Percentiles rank a stretch among this genome's conserved stretches.
phyloP scores from a whole-genome alignment of 805 yeast genomes.

The Sungouiozyma ichnusensis region DNA sequence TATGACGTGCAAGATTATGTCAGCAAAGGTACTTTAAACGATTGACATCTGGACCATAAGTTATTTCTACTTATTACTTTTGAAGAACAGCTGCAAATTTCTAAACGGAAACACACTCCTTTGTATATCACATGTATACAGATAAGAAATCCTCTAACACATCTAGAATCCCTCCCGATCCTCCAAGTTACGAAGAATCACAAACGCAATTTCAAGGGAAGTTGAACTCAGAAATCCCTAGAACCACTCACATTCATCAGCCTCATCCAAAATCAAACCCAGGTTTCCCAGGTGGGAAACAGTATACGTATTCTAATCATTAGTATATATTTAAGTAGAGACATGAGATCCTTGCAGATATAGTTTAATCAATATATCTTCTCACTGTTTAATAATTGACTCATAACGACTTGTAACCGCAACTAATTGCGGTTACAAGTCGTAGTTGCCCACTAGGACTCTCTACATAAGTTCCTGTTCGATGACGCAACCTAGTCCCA shows the following conservation, averaged over 20 bases:
- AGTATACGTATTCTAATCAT: conserved; percentile 2
- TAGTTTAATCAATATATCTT: too few relatives aligned
- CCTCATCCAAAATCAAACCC: conserved; percentile 4
- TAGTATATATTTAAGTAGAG: neutral
- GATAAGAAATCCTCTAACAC: too few relatives aligned
- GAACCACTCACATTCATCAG: neutral
- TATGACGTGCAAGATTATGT: too few relatives aligned
- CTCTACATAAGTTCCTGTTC: conserved; percentile 38
- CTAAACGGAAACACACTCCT: neutral
- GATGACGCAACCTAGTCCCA: conserved; percentile 77
- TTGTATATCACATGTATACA: too few relatives aligned
- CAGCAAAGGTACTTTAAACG: too few relatives aligned
- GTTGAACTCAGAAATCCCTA: neutral
- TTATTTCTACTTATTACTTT: neutral
- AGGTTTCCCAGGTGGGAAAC: conserved; percentile 6
- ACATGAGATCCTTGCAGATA: too few relatives aligned
- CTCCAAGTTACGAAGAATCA: conserved; percentile 23
- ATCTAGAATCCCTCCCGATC: conserved; percentile 10
- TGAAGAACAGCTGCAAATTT: neutral
- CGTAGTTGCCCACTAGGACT: neutral
- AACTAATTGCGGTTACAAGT: too few relatives aligned
- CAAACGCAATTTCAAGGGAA: conserved; percentile 1
- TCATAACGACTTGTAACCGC: too few relatives aligned
- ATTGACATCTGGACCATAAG: neutral
- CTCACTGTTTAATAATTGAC: too few relatives aligned